Percentiles rank a stretch among this genome's conserved stretches.
These are phyloP conservation scores for Lipomyces spencermartinsiae DNA, from an alignment of 805 yeast species.

Conservation along the genomic window DNA sequence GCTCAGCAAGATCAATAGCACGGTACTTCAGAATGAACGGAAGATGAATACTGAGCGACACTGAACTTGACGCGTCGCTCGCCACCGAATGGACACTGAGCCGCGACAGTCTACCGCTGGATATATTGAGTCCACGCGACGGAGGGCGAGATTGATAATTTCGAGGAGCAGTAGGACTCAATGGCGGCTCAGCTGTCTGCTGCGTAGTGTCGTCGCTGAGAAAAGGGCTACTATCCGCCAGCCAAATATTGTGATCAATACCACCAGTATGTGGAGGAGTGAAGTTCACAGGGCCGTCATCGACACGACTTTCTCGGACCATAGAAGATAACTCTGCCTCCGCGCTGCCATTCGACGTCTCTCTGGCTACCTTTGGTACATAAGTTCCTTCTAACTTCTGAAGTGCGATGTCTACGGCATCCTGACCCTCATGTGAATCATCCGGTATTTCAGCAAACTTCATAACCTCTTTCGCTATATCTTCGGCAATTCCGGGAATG, in stretches of 20 bases:
- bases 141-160: background rate
- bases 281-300: background rate
- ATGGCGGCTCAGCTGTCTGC: background rate
- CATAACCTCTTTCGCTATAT: conserved; percentile 50
- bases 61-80: conserved; percentile 27
- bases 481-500: conserved; percentile 36
- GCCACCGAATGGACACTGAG: conserved; percentile 14
- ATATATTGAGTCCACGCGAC: conserved; percentile 4
- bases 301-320: background rate
- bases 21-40: conserved; percentile 81
- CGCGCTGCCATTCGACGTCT: conserved; percentile 24
- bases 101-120: conserved; percentile 4
- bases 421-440: conserved; percentile 59
- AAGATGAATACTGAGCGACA: conserved; percentile 56
- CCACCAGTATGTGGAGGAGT: conserved; percentile 11
- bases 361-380: background rate
- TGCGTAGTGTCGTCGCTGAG: background rate
- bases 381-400: conserved; percentile 77
- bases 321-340: background rate
- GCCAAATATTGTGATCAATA: conserved; percentile 27
- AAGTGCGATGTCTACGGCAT: conserved; percentile 58
- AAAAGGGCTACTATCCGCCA: conserved; percentile 15
- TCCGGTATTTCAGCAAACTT: conserved; percentile 87
- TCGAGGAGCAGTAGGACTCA: background rate
- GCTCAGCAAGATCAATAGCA: conserved; percentile 72